Evolutionary conservation across 2,329 filamentous ascomycete genomes (phyloP).

Genomic region (Fusarium austroafricanum): DNA sequence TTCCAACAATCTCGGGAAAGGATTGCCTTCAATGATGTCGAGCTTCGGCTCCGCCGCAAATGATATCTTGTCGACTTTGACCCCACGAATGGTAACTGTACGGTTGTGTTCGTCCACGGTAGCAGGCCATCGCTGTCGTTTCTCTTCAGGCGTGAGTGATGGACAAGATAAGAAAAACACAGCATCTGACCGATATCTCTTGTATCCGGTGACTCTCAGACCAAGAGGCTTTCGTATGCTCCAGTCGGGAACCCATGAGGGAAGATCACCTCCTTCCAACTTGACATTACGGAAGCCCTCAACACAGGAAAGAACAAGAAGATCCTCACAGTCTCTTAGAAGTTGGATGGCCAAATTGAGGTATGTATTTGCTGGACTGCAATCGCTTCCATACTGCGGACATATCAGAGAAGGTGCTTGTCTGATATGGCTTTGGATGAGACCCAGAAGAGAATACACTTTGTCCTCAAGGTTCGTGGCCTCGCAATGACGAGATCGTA

Average conservation of each 20-base stretch:
- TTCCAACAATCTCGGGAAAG: neutral
- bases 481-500: neutral
- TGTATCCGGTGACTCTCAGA: neutral
- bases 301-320: neutral
- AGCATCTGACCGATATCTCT: neutral
- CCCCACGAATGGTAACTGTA: neutral
- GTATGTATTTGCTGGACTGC: neutral
- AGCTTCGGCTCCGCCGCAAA: neutral
- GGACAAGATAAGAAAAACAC: neutral
- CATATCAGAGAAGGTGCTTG: neutral
- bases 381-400: neutral
- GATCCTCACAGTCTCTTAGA: neutral
- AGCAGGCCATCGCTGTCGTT: neutral
- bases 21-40: rapidly evolving
- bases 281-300: neutral
- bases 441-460: neutral
- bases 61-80: neutral
- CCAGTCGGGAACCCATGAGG: neutral
- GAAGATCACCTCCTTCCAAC: neutral
- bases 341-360: neutral
- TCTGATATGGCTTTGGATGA: neutral
- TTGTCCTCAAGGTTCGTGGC: neutral
- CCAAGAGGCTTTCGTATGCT: neutral
- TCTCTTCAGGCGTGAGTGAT: neutral
- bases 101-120: neutral